A percentile compares a stretch with the other conserved stretches of the same genome.
Evolutionary conservation across 495 filamentous ascomycete species (phyloP).

Genomic region (Geoglossum glabrum): DNA sequence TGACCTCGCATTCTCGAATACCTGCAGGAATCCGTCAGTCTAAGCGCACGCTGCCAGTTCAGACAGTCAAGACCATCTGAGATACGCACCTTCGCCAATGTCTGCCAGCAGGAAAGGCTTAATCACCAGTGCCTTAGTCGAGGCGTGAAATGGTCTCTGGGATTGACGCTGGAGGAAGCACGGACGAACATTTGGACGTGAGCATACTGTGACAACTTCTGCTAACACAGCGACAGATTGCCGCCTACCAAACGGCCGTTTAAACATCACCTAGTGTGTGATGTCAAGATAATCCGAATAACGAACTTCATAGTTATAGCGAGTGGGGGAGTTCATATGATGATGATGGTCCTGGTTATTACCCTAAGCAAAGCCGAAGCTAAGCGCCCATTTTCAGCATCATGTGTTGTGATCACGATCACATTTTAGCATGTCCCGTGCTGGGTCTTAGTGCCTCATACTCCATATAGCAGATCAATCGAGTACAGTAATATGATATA

Average conservation of each 20-base stretch:
- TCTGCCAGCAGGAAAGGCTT: conserved; percentile 86
- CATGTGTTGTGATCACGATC: no score
- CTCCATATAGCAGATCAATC: no score
- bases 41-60: conserved; percentile 3
- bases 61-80: not conserved
- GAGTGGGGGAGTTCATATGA: no score
- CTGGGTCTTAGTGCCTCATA: no score
- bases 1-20: conserved; percentile 94
- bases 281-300: not conserved
- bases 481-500: no score
- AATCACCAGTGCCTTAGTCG: conserved; percentile 22
- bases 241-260: not conserved
- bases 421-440: no score
- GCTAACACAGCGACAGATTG: not conserved
- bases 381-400: not conserved
- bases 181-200: not conserved
- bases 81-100: conserved; percentile 70
- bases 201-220: not conserved
- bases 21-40: conserved; percentile 27
- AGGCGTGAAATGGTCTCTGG: conserved; percentile 2
- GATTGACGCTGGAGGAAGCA: not conserved
- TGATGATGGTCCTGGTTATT: no score
- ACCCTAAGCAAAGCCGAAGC: not conserved
- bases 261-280: not conserved
- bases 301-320: not conserved